These are phyloP conservation scores for Marchantia paleacea DNA, from an alignment of 225 moss, liverwort and hornwort genomes.

Conservation along the genomic window DNA sequence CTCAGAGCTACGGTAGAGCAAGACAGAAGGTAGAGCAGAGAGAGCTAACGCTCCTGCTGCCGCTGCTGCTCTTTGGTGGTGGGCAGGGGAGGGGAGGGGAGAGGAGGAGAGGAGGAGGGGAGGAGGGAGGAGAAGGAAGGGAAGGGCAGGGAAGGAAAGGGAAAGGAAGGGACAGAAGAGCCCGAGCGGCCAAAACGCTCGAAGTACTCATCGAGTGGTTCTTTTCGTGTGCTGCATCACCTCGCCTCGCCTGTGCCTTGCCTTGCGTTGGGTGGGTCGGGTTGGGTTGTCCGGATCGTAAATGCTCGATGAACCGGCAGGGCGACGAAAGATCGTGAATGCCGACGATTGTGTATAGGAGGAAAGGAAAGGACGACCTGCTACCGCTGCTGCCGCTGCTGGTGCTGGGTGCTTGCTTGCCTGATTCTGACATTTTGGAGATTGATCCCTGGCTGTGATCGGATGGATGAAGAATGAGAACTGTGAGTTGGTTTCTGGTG, in stretches of 20 bases:
- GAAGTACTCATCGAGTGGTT: not conserved
- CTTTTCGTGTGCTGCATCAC: not conserved
- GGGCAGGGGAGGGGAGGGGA: not conserved
- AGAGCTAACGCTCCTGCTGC: not conserved
- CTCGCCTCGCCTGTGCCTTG: not conserved
- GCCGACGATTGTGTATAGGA: conserved; percentile 6
- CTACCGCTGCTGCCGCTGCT: not conserved
- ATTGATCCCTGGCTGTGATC: conserved; percentile 6
- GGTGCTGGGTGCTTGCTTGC: not conserved
- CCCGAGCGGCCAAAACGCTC: not conserved
- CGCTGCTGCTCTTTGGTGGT: not conserved
- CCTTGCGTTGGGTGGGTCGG: too few species aligned
- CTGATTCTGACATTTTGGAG: not conserved
- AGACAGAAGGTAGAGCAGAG: not conserved
- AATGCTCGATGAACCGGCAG: conserved; percentile 10
- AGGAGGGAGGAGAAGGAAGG: conserved; percentile 1
- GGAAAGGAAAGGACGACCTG: conserved; percentile 4
- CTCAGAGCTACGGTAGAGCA: not conserved
- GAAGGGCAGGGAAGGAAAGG: not conserved
- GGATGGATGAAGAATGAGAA: conserved; percentile 2
- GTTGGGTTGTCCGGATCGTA: not conserved
- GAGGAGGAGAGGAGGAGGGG: not conserved
- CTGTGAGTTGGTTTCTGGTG: not conserved
- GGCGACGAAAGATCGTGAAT: not conserved
- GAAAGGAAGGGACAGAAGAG: not conserved